phyloP scores from a whole-genome alignment of 176 grass and related monocot genomes.

The Hsuehochloa calcarea region DNA sequence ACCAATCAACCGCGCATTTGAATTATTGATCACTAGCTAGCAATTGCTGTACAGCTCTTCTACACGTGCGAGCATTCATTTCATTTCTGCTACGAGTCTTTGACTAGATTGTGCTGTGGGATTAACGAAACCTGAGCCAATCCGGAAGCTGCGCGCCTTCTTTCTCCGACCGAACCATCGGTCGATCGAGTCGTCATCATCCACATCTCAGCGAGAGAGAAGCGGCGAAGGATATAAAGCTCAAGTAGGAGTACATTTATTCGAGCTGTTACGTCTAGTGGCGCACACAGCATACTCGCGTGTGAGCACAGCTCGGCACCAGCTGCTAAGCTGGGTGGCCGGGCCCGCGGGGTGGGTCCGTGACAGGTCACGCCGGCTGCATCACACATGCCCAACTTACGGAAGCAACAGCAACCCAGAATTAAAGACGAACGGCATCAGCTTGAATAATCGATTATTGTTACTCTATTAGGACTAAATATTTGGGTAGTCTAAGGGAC shows the following conservation, averaged over 20 bases:
- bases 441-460: slow-evolving; percentile 1
- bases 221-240: slow-evolving; percentile 9
- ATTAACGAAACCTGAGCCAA: not conserved
- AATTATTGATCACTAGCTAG: no score
- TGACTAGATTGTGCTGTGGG: not conserved
- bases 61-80: not conserved
- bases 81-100: not conserved
- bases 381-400: not conserved
- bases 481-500: no score
- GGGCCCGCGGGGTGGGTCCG: slow-evolving; percentile 23
- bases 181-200: not conserved
- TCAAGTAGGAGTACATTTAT: slow-evolving; percentile 8
- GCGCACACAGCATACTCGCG: slow-evolving; percentile 18
- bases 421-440: not conserved
- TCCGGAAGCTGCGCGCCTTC: no score
- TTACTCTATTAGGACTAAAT: not conserved
- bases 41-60: not conserved
- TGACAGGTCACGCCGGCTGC: slow-evolving; percentile 37
- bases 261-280: slow-evolving; percentile 10
- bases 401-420: slow-evolving; percentile 19
- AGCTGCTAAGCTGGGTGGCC: not conserved
- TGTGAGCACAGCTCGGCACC: slow-evolving; percentile 47
- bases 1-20: not conserved
- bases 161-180: not conserved
- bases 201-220: not conserved